Evolutionary conservation across 495 filamentous ascomycete species (phyloP), one percentile per base, ranked within the genome.

Genomic region (Lophiostoma macrostomum): DNA sequence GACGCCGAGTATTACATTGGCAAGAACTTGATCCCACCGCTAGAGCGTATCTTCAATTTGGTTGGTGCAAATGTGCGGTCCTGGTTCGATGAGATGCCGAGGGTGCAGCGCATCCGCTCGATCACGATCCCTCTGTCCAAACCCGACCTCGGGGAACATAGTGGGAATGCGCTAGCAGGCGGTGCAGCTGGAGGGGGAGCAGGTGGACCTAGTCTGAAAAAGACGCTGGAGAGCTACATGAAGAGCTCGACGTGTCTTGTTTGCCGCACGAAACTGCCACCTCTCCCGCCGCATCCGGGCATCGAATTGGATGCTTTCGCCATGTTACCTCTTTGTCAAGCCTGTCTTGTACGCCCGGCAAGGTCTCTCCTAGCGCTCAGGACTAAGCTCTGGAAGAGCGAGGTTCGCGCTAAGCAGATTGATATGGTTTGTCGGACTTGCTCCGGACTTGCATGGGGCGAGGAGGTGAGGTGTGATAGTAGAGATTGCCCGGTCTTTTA

Each of bases 51-150:
- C 45, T 97, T 98, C 76, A 96, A 94, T 66, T 82, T 98, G 11
- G 89, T 97, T 22, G 93, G 93, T 25, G 93, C 90, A 16, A 94
- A 94, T 68, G 87, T 97, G 11, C 76, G 87, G 13, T 76, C 80
- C 48, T 98, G 93, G 93, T 97, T 90, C 55, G 90, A 95, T 46
- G 89, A 95, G 68, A 95, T 96, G 89, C 93, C 93, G 19, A 95
- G 94, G 67, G 76, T 88, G 28, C 88, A 88, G 60, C 79, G 84
- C 3, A 80, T 91, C 30, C 78, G 71, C 3, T 56, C 49, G 25
- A 48, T 71, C 27, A 25, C 32, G 3, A 12, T 56, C 16, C 81
- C 23, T 75, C 76, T 36, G 64, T 85, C 27, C 79, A 82, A 58
- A 67, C 66, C 24, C 60, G 63, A 42, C 49, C 35, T 12, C 27